phyloP scores from a whole-genome alignment of 257 asterid species.

The Solanum pennellii region DNA sequence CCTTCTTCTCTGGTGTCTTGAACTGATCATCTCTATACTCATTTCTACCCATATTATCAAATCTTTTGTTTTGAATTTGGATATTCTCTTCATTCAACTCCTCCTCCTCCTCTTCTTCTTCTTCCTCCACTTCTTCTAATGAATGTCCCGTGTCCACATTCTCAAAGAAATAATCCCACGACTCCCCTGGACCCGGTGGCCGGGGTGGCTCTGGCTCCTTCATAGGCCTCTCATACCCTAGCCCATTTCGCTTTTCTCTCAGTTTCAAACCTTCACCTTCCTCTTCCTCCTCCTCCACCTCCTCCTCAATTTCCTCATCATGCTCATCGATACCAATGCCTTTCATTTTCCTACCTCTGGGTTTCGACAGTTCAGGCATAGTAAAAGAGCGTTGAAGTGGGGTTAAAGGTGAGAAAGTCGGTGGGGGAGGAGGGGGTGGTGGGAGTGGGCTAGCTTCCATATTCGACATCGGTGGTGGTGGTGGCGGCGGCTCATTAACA shows the following conservation, averaged over 20 bases:
- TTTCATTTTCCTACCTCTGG: constrained; percentile 40
- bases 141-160: constrained; percentile 26
- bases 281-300: constrained; percentile 29
- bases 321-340: constrained; percentile 37
- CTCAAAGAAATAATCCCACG: constrained; percentile 82
- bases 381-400: constrained; percentile 69
- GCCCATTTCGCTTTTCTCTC: constrained; percentile 27
- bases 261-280: constrained; percentile 10
- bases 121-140: constrained; percentile 54
- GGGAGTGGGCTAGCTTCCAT: constrained; percentile 56
- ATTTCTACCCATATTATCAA: constrained; percentile 21
- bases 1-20: constrained; percentile 61
- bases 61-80: constrained; percentile 8
- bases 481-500: constrained; percentile 34
- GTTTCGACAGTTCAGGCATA: constrained; percentile 53
- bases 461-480: constrained; percentile 52
- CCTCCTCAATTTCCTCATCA: constrained; percentile 41
- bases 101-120: constrained; percentile 8
- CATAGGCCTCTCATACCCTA: constrained; percentile 22
- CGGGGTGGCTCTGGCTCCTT: constrained; percentile 30
- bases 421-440: constrained; percentile 86
- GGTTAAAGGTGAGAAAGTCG: constrained; percentile 64
- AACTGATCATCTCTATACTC: constrained; percentile 14
- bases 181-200: constrained; percentile 64
- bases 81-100: constrained; percentile 24